Evolutionary conservation across 139 green algal genomes (phyloP).

Genomic region (Tetratostichococcus sp.): DNA sequence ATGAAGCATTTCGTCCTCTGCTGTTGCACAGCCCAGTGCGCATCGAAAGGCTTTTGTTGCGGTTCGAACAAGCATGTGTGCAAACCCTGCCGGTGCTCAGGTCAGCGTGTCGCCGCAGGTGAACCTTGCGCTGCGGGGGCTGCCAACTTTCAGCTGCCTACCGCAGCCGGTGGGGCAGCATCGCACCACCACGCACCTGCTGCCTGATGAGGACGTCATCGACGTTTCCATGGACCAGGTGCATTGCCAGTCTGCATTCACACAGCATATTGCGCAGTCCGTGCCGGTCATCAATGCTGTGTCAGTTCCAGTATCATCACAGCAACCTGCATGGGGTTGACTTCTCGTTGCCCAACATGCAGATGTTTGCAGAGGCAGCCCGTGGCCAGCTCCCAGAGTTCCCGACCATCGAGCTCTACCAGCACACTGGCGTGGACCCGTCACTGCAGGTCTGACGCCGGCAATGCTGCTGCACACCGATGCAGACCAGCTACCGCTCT

Average conservation of each 20-base stretch:
- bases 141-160: conserved; percentile 51
- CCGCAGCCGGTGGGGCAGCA: conserved; percentile 37
- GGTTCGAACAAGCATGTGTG: not conserved
- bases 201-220: conserved; percentile 34
- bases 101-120: conserved; percentile 19
- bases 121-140: conserved; percentile 44
- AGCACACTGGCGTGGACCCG: conserved; percentile 43
- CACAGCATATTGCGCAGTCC: too few relatives aligned
- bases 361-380: conserved; percentile 10
- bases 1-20: too few relatives aligned
- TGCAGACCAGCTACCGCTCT: too few relatives aligned
- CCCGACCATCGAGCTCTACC: conserved; percentile 55
- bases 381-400: conserved; percentile 34
- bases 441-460: conserved; percentile 9
- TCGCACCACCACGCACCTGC: conserved; percentile 48
- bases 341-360: too few relatives aligned
- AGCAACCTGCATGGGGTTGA: too few relatives aligned
- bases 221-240: conserved; percentile 14
- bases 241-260: not conserved
- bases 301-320: too few relatives aligned
- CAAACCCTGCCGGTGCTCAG: not conserved
- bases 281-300: too few relatives aligned
- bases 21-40: too few relatives aligned
- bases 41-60: too few relatives aligned
- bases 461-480: too few relatives aligned